Percentiles rank a stretch among this genome's conserved stretches.
phyloP scores from a whole-genome alignment of 352 stramenopile species.

The Blastocystis sp. region DNA sequence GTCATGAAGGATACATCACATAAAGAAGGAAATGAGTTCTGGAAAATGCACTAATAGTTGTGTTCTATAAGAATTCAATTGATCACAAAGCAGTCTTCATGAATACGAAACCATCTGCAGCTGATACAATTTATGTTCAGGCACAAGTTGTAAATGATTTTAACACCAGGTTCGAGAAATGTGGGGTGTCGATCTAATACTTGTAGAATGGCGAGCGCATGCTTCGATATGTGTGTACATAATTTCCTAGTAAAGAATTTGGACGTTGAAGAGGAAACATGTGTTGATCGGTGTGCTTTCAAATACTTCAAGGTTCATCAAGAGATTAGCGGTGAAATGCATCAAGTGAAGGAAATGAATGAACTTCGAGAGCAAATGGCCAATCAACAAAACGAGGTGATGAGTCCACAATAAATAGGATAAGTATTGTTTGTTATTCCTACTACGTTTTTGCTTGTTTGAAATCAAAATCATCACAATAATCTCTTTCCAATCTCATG shows the following conservation, averaged over 20 bases:
- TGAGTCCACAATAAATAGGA: neutral
- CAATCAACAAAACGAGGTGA: neutral
- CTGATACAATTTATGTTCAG: neutral
- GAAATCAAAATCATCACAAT: neutral
- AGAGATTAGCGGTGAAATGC: neutral
- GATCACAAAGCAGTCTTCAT: neutral
- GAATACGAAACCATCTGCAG: neutral
- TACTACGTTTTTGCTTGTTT: neutral
- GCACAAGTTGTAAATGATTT: conserved; percentile 30
- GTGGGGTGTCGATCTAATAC: neutral
- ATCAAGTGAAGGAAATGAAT: neutral
- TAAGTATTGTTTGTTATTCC: neutral
- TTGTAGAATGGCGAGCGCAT: neutral
- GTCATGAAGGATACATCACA: too few relatives aligned
- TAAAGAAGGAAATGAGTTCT: too few relatives aligned
- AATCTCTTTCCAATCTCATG: conserved; percentile 15
- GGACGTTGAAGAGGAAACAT: conserved; percentile 13
- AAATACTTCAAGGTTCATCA: conserved; percentile 3
- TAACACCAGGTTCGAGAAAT: neutral
- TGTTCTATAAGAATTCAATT: too few relatives aligned
- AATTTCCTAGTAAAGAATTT: neutral
- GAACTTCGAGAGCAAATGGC: neutral
- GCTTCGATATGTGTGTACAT: conserved; percentile 30
- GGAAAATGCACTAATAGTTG: too few relatives aligned
- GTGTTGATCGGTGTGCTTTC: conserved; percentile 34